Evolutionary conservation across 2,329 filamentous ascomycete genomes (phyloP), one percentile per base, ranked within the genome.

Genomic region (Arthrobotrys musiformis): DNA sequence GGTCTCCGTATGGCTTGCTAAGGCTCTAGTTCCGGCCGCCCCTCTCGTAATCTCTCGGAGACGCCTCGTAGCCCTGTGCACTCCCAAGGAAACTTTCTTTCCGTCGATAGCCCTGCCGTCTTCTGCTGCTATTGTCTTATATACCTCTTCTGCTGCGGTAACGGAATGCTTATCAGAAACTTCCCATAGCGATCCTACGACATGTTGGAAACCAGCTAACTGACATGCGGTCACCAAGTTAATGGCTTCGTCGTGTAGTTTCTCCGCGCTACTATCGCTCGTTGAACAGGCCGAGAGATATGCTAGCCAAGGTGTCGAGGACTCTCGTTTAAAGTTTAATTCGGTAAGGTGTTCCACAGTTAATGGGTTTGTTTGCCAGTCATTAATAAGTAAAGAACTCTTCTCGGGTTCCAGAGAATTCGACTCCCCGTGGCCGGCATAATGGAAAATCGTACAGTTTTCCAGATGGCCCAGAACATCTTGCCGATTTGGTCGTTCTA

Each of bases 91-190:
- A 8, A 74, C 19, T 26, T 13, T 26, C 19, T 44, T 19, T 3
- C 28, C 40, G 44, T 67, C 52, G 13, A 22, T 26, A 37, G 48
- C 8, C 7, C 61, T 61, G 15, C n/a, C 33, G 7, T 37, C 33
- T 37, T 33, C 26, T n/a, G 52, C 24, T 8, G 11, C 19, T 30
- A 75, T 52, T 17, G 63, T 64, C 22, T 70, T 28, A 30, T 76
- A 76, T 22, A 76, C 26, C 2, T 63, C 40, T 61, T 30, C 46
- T 5, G 72, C 40, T 8, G 52, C 37, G 1, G 83, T 80, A 0
- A 83, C 80, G 62, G 81, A 84, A 1, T 70, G 7, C 15, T 73
- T 52, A 66, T 86, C 84, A 3, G 79, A 73, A 0, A 84, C 83
- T 3, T 82, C 77, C 85, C 84, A 86, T 0, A 85, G 79, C 13